phyloP scores from a whole-genome alignment of 2,329 filamentous ascomycete species.

The Fusarium devonianum region DNA sequence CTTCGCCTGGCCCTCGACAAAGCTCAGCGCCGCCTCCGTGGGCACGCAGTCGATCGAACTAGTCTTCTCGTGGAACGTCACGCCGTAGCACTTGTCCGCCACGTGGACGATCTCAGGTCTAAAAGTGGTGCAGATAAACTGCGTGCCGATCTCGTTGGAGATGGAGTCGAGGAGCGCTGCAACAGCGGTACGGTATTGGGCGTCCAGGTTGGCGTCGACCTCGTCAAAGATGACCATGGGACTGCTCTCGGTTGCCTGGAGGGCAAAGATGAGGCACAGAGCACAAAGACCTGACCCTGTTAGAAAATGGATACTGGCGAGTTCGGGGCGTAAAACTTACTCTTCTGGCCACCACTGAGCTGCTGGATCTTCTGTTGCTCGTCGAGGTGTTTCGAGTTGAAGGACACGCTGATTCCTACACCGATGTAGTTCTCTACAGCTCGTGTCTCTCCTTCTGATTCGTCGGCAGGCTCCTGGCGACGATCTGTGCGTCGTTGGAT shows the following conservation, averaged over 20 bases:
- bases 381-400: conserved; percentile 94
- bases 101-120: conserved; percentile 94
- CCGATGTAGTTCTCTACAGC: conserved; percentile 94
- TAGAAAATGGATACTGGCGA: background rate
- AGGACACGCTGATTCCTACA: conserved; percentile 95
- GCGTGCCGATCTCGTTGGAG: conserved; percentile 68
- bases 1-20: conserved; percentile 83
- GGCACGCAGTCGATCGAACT: conserved; percentile 91
- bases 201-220: conserved; percentile 97
- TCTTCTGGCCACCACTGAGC: conserved; percentile 96
- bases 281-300: conserved; percentile 78
- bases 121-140: conserved; percentile 99
- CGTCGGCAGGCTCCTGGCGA: conserved; percentile 59
- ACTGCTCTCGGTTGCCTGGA: conserved; percentile 95
- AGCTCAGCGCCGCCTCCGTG: conserved; percentile 86
- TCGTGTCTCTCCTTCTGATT: conserved; percentile 73
- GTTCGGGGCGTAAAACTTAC: conserved; percentile 60
- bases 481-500: conserved; percentile 91
- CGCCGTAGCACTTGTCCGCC: conserved; percentile 97
- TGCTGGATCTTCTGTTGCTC: conserved; percentile 98
- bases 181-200: conserved; percentile 96
- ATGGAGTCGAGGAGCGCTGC: conserved; percentile 86
- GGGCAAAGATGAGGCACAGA: conserved; percentile 97
- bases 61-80: conserved; percentile 92
- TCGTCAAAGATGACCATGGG: conserved; percentile 99